These are phyloP conservation scores for Rhizopogon vulgaris DNA, from an alignment of 768 basidiomycete genomes.

Conservation along the genomic window DNA sequence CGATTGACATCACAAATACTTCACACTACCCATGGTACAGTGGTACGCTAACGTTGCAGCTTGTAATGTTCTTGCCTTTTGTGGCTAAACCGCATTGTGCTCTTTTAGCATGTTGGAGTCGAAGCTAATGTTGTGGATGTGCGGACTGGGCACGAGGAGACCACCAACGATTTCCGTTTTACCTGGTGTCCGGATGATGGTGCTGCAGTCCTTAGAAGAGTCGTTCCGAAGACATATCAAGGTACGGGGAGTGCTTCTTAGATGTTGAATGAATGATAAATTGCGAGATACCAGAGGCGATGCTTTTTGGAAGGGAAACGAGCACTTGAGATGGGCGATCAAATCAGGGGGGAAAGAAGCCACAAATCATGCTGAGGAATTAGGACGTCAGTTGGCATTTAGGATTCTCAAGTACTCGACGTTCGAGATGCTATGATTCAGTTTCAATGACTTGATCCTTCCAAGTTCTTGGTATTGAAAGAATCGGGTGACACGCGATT, in stretches of 20 bases:
- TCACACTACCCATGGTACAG: constrained; percentile 47
- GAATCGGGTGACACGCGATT: too few species aligned
- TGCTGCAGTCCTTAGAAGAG: constrained; percentile 32
- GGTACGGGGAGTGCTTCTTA: constrained; percentile 28
- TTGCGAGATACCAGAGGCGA: constrained; percentile 51
- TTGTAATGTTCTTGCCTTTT: constrained; percentile 4
- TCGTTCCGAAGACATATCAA: constrained; percentile 68
- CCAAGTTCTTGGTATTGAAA: too few species aligned
- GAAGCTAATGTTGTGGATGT: constrained; percentile 69
- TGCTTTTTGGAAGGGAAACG: constrained; percentile 78
- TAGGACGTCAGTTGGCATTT: too few species aligned
- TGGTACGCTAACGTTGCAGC: constrained; percentile 36
- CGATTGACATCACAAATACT: constrained; percentile 66
- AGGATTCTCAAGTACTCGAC: too few species aligned
- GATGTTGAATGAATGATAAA: not conserved
- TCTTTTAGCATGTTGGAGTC: constrained; percentile 59
- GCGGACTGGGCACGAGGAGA: constrained; percentile 54
- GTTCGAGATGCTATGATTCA: too few species aligned
- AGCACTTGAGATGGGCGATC: constrained; percentile 62
- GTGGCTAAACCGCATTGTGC: not conserved
- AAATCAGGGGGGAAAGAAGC: constrained; percentile 40
- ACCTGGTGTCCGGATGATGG: constrained; percentile 54
- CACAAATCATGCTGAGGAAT: not conserved
- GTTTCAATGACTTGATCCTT: too few species aligned
- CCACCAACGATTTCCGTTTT: constrained; percentile 73